phyloP scores from a whole-genome alignment of 1,284 basidiomycete species.

The Wolfiporia cocos region DNA sequence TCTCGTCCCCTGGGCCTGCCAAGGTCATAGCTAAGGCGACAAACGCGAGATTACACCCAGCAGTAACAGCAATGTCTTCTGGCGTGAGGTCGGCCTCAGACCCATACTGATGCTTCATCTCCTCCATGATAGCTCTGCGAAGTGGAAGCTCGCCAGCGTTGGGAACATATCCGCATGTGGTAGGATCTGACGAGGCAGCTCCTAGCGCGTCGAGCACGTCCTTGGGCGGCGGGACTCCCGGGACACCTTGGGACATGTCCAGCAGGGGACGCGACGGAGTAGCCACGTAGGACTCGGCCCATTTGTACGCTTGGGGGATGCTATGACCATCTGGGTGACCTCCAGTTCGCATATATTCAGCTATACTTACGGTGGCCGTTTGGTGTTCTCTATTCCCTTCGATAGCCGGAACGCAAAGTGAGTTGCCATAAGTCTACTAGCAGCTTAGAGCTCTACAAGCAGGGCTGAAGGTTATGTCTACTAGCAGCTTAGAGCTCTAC shows the following conservation, averaged over 20 bases:
- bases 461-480: too few relatives aligned
- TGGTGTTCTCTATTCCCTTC: conserved; percentile 9
- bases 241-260: conserved; percentile 77
- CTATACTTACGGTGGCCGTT: conserved; percentile 8
- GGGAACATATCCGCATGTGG: conserved; percentile 56
- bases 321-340: conserved; percentile 27
- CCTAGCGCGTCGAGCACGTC: conserved; percentile 48
- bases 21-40: conserved; percentile 58
- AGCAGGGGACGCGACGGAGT: conserved; percentile 47
- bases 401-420: conserved; percentile 9
- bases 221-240: conserved; percentile 57
- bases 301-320: conserved; percentile 65
- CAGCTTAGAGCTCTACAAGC: too few relatives aligned
- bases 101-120: conserved; percentile 65
- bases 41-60: conserved; percentile 72
- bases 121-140: conserved; percentile 51
- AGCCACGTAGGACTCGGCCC: conserved; percentile 47
- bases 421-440: conserved; percentile 5
- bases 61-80: conserved; percentile 58
- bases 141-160: conserved; percentile 61
- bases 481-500: too few relatives aligned
- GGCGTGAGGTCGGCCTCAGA: conserved; percentile 37
- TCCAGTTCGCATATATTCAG: background rate
- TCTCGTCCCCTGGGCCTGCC: conserved; percentile 66
- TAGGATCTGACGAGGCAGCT: conserved; percentile 36